Evolutionary conservation across 2,329 filamentous ascomycete genomes (phyloP).

Genomic region (Pyrenochaeta sp.): DNA sequence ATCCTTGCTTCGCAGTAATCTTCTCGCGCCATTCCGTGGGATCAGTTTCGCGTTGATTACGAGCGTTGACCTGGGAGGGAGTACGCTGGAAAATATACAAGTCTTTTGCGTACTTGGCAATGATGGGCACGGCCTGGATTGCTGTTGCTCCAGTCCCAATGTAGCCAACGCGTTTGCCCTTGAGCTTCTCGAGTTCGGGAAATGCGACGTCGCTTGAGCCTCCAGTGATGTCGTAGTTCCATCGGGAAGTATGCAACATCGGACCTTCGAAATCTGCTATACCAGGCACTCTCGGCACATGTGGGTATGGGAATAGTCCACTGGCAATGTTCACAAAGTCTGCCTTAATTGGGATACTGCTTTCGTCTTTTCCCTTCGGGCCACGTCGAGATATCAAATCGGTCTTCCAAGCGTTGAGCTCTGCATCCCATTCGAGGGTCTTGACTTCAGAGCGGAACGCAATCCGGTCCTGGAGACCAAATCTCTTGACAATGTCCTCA

Average conservation of each 20-base stretch:
- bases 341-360: conserved; percentile 28
- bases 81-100: conserved; percentile 56
- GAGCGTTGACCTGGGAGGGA: conserved; percentile 45
- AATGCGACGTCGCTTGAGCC: conserved; percentile 37
- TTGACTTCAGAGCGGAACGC: conserved; percentile 52
- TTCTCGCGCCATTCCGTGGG: conserved; percentile 51
- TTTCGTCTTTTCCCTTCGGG: conserved; percentile 19
- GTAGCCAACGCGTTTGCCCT: conserved; percentile 52
- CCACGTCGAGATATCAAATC: conserved; percentile 21
- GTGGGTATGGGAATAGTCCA: conserved; percentile 54
- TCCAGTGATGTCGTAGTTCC: conserved; percentile 54
- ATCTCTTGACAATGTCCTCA: conserved; percentile 30
- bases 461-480: conserved; percentile 44
- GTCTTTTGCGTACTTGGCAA: conserved; percentile 49
- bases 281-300: conserved; percentile 54
- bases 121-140: conserved; percentile 51
- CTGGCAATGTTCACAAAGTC: conserved; percentile 49
- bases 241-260: conserved; percentile 54
- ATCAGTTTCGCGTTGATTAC: conserved; percentile 51
- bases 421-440: conserved; percentile 57
- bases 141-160: conserved; percentile 56
- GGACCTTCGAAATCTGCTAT: conserved; percentile 49
- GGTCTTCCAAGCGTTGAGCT: conserved; percentile 40
- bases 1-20: conserved; percentile 50
- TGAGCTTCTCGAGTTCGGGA: conserved; percentile 35